Evolutionary conservation across 345 rosid species (phyloP).

Genomic region (Viola odorata): DNA sequence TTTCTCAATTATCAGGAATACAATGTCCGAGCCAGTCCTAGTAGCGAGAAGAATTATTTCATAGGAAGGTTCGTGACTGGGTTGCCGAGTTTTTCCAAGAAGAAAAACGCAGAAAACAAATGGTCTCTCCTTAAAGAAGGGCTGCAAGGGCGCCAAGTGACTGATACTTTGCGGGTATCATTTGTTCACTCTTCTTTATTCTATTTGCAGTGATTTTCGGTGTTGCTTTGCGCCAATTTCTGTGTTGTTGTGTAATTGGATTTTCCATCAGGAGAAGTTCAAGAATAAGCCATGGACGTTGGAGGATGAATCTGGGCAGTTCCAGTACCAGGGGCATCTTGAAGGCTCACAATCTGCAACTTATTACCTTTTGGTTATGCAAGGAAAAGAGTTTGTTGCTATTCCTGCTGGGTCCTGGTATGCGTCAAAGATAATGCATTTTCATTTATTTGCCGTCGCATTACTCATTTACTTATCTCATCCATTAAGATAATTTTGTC

Average conservation of each 20-base stretch:
- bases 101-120: constrained; percentile 76
- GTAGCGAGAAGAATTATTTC: constrained; percentile 73
- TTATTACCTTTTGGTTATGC: constrained; percentile 78
- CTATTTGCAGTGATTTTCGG: neutral
- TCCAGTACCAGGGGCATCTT: constrained; percentile 84
- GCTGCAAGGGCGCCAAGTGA: constrained; percentile 79
- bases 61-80: constrained; percentile 82
- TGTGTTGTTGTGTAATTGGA: neutral
- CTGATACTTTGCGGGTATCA: constrained; percentile 67
- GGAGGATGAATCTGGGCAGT: constrained; percentile 97
- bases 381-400: constrained; percentile 77
- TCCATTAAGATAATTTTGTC: neutral
- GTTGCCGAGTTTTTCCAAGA: constrained; percentile 73
- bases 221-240: neutral
- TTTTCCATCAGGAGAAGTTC: constrained; percentile 60
- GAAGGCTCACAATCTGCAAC: constrained; percentile 98
- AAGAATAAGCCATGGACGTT: constrained; percentile 92
- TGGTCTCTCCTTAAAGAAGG: constrained; percentile 91
- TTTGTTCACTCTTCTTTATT: neutral
- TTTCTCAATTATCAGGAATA: constrained; percentile 48
- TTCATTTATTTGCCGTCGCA: neutral
- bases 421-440: neutral
- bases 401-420: constrained; percentile 99
- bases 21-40: constrained; percentile 59
- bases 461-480: neutral